A percentile compares a stretch with the other conserved stretches of the same genome.
Evolutionary conservation across 208 protist species (phyloP).

Genomic region (Trypanosoma conorhini): DNA sequence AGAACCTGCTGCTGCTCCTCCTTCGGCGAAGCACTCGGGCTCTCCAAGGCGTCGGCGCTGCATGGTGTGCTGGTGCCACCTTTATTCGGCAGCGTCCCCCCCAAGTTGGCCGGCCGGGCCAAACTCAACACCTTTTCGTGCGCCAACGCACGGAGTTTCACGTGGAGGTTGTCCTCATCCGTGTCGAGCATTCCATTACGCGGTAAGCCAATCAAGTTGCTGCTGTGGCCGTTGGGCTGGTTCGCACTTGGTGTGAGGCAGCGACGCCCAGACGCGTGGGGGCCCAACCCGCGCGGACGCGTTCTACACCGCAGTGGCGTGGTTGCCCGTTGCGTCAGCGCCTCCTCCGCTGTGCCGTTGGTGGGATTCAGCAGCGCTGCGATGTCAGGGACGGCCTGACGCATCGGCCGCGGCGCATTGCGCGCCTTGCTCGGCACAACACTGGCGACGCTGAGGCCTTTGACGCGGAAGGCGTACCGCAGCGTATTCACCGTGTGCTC

Average conservation of each 20-base stretch:
- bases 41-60: background rate
- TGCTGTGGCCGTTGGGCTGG: background rate
- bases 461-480: constrained; percentile 95
- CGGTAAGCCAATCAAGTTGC: background rate
- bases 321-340: no score
- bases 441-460: constrained; percentile 69
- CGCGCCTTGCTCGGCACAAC: constrained; percentile 65
- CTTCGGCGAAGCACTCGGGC: background rate
- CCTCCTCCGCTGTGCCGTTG: background rate
- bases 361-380: background rate
- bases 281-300: background rate
- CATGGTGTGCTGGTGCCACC: background rate
- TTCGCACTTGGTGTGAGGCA: background rate
- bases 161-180: background rate
- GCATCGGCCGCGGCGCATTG: constrained; percentile 51
- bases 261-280: background rate
- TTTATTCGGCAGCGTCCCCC: background rate
- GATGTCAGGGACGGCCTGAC: constrained; percentile 2
- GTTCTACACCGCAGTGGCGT: background rate
- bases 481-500: constrained; percentile 99
- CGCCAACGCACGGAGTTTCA: constrained; percentile 3
- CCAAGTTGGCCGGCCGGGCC: background rate
- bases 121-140: constrained; percentile 20
- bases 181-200: background rate
- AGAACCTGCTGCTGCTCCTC: constrained; percentile 16